These are phyloP conservation scores for Monosporascus cannonballus DNA, from an alignment of 2,329 filamentous ascomycete genomes.

Conservation along the genomic window DNA sequence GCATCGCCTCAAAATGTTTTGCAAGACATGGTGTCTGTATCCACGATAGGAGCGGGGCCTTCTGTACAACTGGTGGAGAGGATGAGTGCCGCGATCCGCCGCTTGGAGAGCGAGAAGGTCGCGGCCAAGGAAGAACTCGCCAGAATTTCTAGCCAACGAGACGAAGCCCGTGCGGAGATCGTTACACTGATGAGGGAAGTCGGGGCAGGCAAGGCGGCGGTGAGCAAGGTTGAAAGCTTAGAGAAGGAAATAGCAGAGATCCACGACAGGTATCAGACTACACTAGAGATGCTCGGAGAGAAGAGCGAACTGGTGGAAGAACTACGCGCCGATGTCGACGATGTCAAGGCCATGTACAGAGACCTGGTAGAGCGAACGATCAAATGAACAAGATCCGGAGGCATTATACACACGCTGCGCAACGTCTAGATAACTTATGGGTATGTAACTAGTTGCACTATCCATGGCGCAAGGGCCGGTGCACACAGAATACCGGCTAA, in stretches of 20 bases:
- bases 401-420: slow-evolving; percentile 2
- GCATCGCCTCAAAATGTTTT: slow-evolving; percentile 63
- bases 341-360: slow-evolving; percentile 94
- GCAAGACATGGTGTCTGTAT: slow-evolving; percentile 82
- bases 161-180: slow-evolving; percentile 90
- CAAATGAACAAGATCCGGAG: slow-evolving; percentile 39
- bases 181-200: slow-evolving; percentile 82
- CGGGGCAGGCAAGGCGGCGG: slow-evolving; percentile 60
- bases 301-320: slow-evolving; percentile 95
- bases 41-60: slow-evolving; percentile 83
- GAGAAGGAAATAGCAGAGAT: slow-evolving; percentile 64
- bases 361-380: slow-evolving; percentile 84
- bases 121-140: slow-evolving; percentile 80
- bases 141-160: slow-evolving; percentile 75
- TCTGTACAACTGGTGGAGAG: slow-evolving; percentile 93
- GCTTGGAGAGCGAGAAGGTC: slow-evolving; percentile 87
- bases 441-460: background rate
- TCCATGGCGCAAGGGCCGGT: slow-evolving; percentile 4
- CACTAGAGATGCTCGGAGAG: slow-evolving; percentile 90
- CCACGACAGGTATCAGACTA: slow-evolving; percentile 78
- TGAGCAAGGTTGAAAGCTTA: slow-evolving; percentile 55
- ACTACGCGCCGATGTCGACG: slow-evolving; percentile 77
- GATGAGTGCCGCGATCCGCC: slow-evolving; percentile 88
- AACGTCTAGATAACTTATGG: slow-evolving; percentile 6
- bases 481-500: slow-evolving; percentile 7